Base-by-base conservation (phyloP, 768 basidiomycete genomes). In the Botryobasidium botryosum region DNA sequence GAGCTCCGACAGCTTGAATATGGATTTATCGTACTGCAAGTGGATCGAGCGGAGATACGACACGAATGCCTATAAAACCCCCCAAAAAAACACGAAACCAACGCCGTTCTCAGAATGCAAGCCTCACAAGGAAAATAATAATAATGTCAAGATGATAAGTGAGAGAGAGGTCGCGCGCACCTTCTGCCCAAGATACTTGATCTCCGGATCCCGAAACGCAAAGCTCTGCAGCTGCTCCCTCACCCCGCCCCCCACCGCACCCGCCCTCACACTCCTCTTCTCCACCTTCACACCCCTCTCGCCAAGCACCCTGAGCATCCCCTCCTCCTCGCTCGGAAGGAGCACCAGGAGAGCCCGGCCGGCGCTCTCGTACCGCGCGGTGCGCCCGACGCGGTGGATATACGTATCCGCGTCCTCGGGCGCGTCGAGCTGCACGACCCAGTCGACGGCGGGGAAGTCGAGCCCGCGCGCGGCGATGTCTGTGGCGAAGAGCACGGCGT, bases 351-450 rank as follows among this genome's bases (percentile, higher is more conserved):
- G 61, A 0, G 75, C 80, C 56, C 87, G 85, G 0, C 94, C 94
- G 26, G 79, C 76, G 50, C 80, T 80, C 57, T 91, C 79, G 56
- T 97, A 96, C 40, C 92, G 68, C 36, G 92, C 92, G 13, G 92
- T 99, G 37, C 92, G 71, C 0, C 92, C 92, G 2, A 99, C 91
- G 25, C 92, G 77, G 59, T 99, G 92, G 32, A 99, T 87, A 59
- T 99, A 96, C 8, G 90, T 99, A 39, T 94, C 90, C 4, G 81
- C 87, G 55, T 99, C 92, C 62, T 99, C 92, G 0, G 92, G 92
- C 2, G 85, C 86, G 59, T 99, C 92, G 10, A 90, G 64, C 58
- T 99, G 92, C 24, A 99, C 57, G 1, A 99, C 92, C 92, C 92
- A 97, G 60, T 94, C 86, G 18, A 99, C 79, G 0, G 83, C 72